Conservation (phyloP, 306 rosid genomes). For the Cucumis sativus region Cucumber_9930_V3 NC_026659.2:26267501-26268000, state of each 20-base stretch:
- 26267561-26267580: constrained; percentile 14
- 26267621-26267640: not conserved
- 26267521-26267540: not conserved
- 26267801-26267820: constrained; percentile 15
- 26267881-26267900: constrained; percentile 64
- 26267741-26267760: not conserved
- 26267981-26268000: constrained; percentile 45
- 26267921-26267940: constrained; percentile 30
- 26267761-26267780: not conserved
- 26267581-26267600: constrained; percentile 20
- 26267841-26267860: constrained; percentile 85
- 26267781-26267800: not conserved
- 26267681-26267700: not conserved
- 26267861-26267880: constrained; percentile 61
- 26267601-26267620: constrained; percentile 9
- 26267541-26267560: constrained; percentile 13
- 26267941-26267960: constrained; percentile 62
- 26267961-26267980: constrained; percentile 18
- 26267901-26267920: constrained; percentile 16
- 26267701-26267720: not conserved
- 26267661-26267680: not conserved
- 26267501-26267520: constrained; percentile 19
- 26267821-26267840: constrained; percentile 17
- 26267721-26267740: not conserved
- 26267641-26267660: not conserved